These are phyloP conservation scores for Vitis hybrid DNA, from an alignment of 177 flowering plant genomes.

Conservation along the genomic window DNA sequence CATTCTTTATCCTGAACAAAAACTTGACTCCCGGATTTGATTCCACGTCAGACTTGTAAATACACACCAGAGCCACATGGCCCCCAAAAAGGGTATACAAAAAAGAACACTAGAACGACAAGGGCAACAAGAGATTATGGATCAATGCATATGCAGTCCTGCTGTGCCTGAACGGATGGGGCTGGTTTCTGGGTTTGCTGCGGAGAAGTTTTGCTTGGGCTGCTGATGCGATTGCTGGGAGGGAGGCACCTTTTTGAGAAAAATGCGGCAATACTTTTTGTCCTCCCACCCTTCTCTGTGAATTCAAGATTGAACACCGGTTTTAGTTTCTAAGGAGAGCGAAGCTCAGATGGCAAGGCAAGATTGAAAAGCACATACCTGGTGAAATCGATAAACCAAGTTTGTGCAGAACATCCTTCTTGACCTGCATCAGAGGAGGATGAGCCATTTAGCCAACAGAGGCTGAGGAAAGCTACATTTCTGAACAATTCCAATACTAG, in stretches of 20 bases:
- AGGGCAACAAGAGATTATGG: background rate
- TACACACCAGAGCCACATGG: too few relatives aligned
- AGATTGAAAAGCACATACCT: slow-evolving; percentile 36
- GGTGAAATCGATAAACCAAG: slow-evolving; percentile 63
- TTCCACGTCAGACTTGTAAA: too few relatives aligned
- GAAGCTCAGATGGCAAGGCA: too few relatives aligned
- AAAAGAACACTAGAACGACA: background rate
- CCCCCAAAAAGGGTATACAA: background rate
- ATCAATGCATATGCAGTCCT: slow-evolving; percentile 7
- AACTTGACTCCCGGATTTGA: too few relatives aligned
- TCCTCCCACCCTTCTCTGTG: slow-evolving; percentile 40
- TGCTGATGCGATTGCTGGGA: slow-evolving; percentile 30
- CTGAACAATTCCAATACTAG: background rate
- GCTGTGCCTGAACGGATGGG: slow-evolving; percentile 15
- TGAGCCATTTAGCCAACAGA: background rate
- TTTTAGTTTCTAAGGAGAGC: background rate
- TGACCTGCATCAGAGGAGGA: slow-evolving; percentile 51
- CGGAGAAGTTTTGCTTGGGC: slow-evolving; percentile 13
- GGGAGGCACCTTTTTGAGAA: slow-evolving; percentile 84
- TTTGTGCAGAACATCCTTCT: slow-evolving; percentile 63
- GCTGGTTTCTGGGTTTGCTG: background rate
- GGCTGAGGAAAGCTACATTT: background rate
- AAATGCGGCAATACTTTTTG: slow-evolving; percentile 61
- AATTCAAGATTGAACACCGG: slow-evolving; percentile 3
- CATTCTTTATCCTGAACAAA: too few relatives aligned